Base-by-base conservation (phyloP, 2,329 filamentous ascomycete genomes). In the Neonectria neomacrospora region DNA sequence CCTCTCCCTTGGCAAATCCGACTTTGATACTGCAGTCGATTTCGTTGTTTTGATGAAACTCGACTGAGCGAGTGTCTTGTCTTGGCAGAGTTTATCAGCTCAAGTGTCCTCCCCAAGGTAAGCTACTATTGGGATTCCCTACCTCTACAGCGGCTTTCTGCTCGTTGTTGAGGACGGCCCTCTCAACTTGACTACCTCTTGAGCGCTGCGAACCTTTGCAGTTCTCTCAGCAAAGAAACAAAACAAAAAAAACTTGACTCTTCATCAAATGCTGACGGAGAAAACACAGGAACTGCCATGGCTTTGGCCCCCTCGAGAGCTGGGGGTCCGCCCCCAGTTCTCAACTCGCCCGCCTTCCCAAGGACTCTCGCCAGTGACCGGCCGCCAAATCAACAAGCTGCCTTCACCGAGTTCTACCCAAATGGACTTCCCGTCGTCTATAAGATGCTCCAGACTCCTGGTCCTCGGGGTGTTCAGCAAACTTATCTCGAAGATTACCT, bases 401-500 rank as follows among this genome's bases (percentile, higher is more conserved):
- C 63, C 7, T 79, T 78, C 52, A 61, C 63, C 1, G 67, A 72
- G 14, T 73, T 74, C 52, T 81, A 80, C 23, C 79, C 79, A 3
- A 73, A 73, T 57, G 79, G 78, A 8, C 58, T 80, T 5, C 79
- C 78, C 0, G 53, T 67, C 14, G 52, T 67, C 22, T 81, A 80
- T 70, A 75, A 71, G 42, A 77, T 80, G 76, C 64, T 73, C 1
- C 64, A 72, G 37, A 69, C 67, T 3, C 58, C 71, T 30, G 65
- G 73, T 3, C 52, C 64, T 1, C 60, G 68, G 8, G 75, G 72
- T 11, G 70, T 73, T 5, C 64, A 70, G 1, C 66, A 75, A 26
- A 69, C 66, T 4, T 80, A 80, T 41, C 20, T 79, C 5, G 79
- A 81, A 59, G 73, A 78, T 59, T 66, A 77, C 45, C 74, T 81